phyloP scores from a whole-genome alignment of 2,329 filamentous ascomycete genomes.

The Fusarium nelsonii region DNA sequence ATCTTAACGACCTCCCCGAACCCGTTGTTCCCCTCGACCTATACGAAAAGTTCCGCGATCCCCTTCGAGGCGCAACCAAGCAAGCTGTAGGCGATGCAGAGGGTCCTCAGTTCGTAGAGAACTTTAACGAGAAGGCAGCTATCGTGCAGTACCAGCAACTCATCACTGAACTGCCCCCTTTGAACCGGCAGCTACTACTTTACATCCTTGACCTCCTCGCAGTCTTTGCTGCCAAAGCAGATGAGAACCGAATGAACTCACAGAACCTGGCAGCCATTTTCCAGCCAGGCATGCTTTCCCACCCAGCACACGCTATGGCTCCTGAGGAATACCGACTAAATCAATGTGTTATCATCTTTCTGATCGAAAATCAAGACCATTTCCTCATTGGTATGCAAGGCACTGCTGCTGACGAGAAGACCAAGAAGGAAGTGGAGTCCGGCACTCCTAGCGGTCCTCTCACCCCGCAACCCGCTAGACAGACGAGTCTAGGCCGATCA shows the following conservation, averaged over 20 bases:
- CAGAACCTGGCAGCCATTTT: slow-evolving; percentile 97
- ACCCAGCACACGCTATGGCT: slow-evolving; percentile 94
- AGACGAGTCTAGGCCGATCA: slow-evolving; percentile 70
- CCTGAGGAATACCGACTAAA: slow-evolving; percentile 94
- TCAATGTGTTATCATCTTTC: slow-evolving; percentile 95
- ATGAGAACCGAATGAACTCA: slow-evolving; percentile 96
- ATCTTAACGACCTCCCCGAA: slow-evolving; percentile 95
- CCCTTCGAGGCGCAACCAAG: slow-evolving; percentile 77
- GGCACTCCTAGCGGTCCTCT: slow-evolving; percentile 67
- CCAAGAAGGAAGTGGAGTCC: slow-evolving; percentile 73
- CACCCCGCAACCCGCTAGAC: slow-evolving; percentile 65
- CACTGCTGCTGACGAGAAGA: slow-evolving; percentile 92
- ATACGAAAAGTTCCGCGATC: slow-evolving; percentile 91
- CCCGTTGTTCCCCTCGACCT: slow-evolving; percentile 95
- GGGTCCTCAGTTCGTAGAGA: slow-evolving; percentile 76
- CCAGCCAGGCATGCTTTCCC: slow-evolving; percentile 94
- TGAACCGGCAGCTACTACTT: slow-evolving; percentile 92
- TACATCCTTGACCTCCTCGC: slow-evolving; percentile 97
- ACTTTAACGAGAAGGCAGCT: slow-evolving; percentile 72
- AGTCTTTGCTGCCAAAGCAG: slow-evolving; percentile 96
- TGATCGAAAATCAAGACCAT: slow-evolving; percentile 98
- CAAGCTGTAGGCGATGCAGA: slow-evolving; percentile 79
- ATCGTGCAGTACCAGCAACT: slow-evolving; percentile 88
- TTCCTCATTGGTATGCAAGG: slow-evolving; percentile 99
- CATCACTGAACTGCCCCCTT: slow-evolving; percentile 90